A percentile compares a stretch with the other conserved stretches of the same genome.
These are phyloP conservation scores for Ilyonectria sp. DNA, from an alignment of 2,329 filamentous ascomycete species.

Conservation along the genomic window DNA sequence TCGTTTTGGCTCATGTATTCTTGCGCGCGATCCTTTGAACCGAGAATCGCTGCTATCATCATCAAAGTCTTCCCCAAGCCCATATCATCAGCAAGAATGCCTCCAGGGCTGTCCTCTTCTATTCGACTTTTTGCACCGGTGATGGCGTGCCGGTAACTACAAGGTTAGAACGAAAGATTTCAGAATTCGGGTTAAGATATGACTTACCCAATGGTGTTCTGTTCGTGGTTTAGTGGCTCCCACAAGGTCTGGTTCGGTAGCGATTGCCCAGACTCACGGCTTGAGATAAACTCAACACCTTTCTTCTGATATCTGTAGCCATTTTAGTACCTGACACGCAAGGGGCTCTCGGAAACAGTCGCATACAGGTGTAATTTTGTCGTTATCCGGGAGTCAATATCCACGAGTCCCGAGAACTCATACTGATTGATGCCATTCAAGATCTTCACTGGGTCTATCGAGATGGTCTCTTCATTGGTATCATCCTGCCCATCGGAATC, in stretches of 20 bases:
- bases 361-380: neutral
- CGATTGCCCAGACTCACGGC: neutral
- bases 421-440: neutral
- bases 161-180: neutral
- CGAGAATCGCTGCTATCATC: slow-evolving; percentile 4
- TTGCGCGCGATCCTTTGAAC: neutral
- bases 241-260: neutral
- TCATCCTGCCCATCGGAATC: neutral
- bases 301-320: neutral
- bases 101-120: slow-evolving; percentile 5
- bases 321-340: neutral
- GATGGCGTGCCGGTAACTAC: slow-evolving; percentile 10
- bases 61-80: slow-evolving; percentile 17
- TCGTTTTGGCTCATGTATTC: neutral
- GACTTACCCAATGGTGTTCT: neutral
- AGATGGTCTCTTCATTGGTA: neutral
- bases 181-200: neutral
- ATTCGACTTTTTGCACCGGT: slow-evolving; percentile 10
- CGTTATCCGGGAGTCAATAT: neutral
- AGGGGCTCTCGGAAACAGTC: neutral
- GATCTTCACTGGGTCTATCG: neutral
- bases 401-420: neutral
- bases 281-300: neutral
- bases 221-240: neutral
- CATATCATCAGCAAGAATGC: slow-evolving; percentile 23